These are phyloP conservation scores for Ilyonectria mors-panacis DNA, from an alignment of 2,329 filamentous ascomycete genomes.

Conservation along the genomic window DNA sequence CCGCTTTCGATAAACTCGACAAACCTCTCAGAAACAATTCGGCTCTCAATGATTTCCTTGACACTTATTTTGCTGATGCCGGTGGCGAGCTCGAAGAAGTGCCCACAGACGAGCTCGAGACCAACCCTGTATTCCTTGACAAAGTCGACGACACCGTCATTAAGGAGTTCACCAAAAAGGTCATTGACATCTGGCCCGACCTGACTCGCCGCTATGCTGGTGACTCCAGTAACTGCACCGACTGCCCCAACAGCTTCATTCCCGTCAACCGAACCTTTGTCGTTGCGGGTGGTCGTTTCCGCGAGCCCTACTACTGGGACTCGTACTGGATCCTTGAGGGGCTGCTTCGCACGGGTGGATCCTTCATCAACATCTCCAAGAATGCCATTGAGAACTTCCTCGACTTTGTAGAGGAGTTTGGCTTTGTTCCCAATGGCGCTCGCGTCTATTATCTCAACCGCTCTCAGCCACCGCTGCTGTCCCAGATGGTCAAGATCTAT, in stretches of 20 bases:
- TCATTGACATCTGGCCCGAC: constrained; percentile 80
- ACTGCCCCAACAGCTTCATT: constrained; percentile 76
- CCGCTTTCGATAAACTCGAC: constrained; percentile 71
- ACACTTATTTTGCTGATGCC: constrained; percentile 73
- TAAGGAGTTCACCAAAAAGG: constrained; percentile 72
- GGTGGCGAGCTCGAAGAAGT: constrained; percentile 74
- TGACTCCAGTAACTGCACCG: constrained; percentile 66
- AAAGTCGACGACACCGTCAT: constrained; percentile 71
- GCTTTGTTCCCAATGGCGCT: constrained; percentile 79
- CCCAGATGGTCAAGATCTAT: constrained; percentile 77
- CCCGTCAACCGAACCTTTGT: constrained; percentile 78
- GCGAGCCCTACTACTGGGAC: constrained; percentile 81
- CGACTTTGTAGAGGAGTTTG: constrained; percentile 74
- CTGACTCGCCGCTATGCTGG: constrained; percentile 73
- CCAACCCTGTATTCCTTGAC: constrained; percentile 71
- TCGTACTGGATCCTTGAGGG: constrained; percentile 79
- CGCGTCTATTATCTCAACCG: constrained; percentile 78
- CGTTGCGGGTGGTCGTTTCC: constrained; percentile 79
- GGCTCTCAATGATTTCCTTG: constrained; percentile 73
- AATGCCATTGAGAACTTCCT: constrained; percentile 81
- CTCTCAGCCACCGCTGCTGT: constrained; percentile 76
- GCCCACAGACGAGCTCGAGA: constrained; percentile 64
- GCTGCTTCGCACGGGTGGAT: constrained; percentile 74
- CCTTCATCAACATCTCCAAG: constrained; percentile 73
- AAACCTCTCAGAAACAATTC: constrained; percentile 76